phyloP scores from a whole-genome alignment of 2,329 filamentous ascomycete genomes.

The Colletotrichum aenigma region DNA sequence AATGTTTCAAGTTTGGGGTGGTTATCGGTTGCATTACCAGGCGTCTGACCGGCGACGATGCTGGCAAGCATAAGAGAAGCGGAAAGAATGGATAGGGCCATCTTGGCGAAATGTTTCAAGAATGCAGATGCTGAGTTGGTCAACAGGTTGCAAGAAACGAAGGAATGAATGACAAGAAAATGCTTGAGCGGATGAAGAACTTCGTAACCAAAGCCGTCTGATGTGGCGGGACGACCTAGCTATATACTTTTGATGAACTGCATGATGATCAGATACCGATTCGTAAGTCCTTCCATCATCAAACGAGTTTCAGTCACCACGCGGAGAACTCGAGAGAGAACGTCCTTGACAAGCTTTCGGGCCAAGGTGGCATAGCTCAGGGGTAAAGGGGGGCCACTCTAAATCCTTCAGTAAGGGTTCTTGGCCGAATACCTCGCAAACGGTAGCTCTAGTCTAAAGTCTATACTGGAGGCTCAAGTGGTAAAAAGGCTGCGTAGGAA shows the following conservation, averaged over 20 bases:
- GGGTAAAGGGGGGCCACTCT: neutral
- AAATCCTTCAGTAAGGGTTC: neutral
- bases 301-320: neutral
- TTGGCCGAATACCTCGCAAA: neutral
- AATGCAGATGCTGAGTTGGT: neutral
- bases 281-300: neutral
- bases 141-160: neutral
- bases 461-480: neutral
- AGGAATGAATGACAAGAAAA: neutral
- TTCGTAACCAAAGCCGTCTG: neutral
- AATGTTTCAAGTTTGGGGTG: slow-evolving; percentile 56
- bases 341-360: neutral
- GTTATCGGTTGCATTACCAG: slow-evolving; percentile 34
- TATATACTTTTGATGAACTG: slow-evolving; percentile 17
- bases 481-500: neutral
- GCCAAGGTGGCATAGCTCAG: neutral
- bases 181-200: neutral
- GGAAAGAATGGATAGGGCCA: slow-evolving; percentile 12
- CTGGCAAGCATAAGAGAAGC: slow-evolving; percentile 3
- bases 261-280: neutral
- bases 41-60: slow-evolving; percentile 9
- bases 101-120: neutral
- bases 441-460: neutral
- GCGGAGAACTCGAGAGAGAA: neutral
- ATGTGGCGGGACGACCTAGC: neutral